Evolutionary conservation across 306 rosid species (phyloP), one percentile per base, ranked within the genome.

Genomic region (Potentilla sterilis): DNA sequence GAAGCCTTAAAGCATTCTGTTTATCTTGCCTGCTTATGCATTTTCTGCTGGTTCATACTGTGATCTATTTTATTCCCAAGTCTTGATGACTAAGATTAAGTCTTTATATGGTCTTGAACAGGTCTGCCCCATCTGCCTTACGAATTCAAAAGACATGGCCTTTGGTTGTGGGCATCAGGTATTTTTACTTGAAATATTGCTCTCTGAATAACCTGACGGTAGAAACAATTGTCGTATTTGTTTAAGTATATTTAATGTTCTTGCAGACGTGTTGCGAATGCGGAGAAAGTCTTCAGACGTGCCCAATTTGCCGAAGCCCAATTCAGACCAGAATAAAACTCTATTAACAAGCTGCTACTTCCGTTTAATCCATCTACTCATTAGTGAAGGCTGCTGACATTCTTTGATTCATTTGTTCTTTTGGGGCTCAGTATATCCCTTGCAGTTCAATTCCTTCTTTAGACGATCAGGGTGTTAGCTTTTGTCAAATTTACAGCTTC

Each of bases 121-220:
- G 98, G 73, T 89, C 74, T 95, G 98, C 84, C 92, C 96, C 73
- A 90, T 95, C 74, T 92, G 99, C 88, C 78, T 95, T 42, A 86
- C 32, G 42, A 84, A 95, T 78, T 14, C 91, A 5, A 95, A 89
- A 85, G 91, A 95, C 93, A 86, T 95, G 93, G 99, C 97, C 79
- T 95, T 92, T 62, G 97, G 97, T 55, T 95, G 99, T 67, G 99
- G 99, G 62, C 99, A 95, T 83, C 99, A 85, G 97, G 99, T 92
- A 87, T 71, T 47, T 54, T 35, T 57, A 61, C 28, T 68, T 59
- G 52, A 55, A 63, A 73, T 69, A 37, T 13, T 13, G 11, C 40
- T 2, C 74, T 42, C 75, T 55, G 35, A 18, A 46, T 16, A 40
- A 74, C 13, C 52, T 18, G 35, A 22, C 70, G 72, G 24, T 24